These are phyloP conservation scores for Taxillus chinensis DNA, from an alignment of 164 flowering plant genomes.

Conservation along the genomic window DNA sequence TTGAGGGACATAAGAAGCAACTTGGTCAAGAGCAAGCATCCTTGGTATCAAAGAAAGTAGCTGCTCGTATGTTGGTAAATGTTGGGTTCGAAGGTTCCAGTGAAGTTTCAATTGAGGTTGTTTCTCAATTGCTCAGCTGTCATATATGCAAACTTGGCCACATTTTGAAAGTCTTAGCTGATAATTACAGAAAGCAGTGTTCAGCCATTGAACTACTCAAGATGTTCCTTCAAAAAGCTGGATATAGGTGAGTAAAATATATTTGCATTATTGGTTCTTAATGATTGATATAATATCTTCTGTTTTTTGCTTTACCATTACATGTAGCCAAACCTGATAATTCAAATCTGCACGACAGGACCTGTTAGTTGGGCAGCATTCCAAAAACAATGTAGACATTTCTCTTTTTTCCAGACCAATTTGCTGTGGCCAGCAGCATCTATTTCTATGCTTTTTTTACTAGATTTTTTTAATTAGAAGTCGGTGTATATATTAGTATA, in stretches of 20 bases:
- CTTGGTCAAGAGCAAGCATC: conserved; percentile 73
- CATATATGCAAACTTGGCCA: conserved; percentile 73
- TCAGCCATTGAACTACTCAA: conserved; percentile 75
- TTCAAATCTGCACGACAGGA: no score
- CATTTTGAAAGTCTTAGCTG: conserved; percentile 71
- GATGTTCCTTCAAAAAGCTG: conserved; percentile 79
- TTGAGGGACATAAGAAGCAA: conserved; percentile 31
- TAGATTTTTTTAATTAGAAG: no score
- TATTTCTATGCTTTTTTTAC: no score
- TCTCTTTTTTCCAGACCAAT: no score
- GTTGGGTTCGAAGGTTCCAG: conserved; percentile 76
- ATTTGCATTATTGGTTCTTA: no score
- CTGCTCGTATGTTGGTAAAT: conserved; percentile 43
- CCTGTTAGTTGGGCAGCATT: no score
- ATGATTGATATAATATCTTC: no score
- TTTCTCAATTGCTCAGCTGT: conserved; percentile 62
- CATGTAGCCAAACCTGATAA: no score
- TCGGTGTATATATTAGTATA: no score
- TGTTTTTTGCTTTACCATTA: no score
- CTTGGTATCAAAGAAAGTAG: conserved; percentile 53
- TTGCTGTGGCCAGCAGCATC: no score
- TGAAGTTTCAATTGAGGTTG: conserved; percentile 61
- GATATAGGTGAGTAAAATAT: conserved; percentile 42
- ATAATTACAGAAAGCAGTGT: conserved; percentile 85
- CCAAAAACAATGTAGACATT: no score